Percentiles rank a stretch among this genome's conserved stretches.
phyloP scores from a whole-genome alignment of 441 rosid genomes.

The Pelargonium cotyledonis region DNA sequence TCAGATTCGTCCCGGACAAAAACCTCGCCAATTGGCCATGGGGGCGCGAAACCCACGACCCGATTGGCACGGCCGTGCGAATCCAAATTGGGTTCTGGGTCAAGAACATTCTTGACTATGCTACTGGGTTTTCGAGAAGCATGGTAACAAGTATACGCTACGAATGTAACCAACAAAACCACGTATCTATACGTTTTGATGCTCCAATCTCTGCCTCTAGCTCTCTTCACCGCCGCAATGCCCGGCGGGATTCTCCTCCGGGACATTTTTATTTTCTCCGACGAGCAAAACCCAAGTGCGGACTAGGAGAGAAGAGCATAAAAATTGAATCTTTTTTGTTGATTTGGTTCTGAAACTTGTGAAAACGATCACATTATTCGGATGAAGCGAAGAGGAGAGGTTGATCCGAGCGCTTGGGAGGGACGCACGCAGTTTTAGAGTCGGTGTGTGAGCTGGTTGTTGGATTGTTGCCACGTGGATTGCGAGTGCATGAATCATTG shows the following conservation, averaged over 20 bases:
- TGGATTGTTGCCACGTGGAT: neutral
- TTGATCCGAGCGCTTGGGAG: conserved; percentile 3
- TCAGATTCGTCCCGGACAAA: conserved; percentile 28
- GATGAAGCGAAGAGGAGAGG: no score
- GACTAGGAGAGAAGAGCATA: no score
- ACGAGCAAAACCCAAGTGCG: neutral
- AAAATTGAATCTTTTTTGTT: no score
- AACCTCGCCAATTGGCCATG: conserved; percentile 2
- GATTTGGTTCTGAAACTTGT: no score
- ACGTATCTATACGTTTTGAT: conserved; percentile 55
- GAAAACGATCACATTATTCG: no score
- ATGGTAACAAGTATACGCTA: conserved; percentile 30
- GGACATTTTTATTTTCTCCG: conserved; percentile 26
- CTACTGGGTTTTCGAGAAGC: conserved; percentile 89
- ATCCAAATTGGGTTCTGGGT: conserved; percentile 6
- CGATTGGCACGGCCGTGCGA: neutral
- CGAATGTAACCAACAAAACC: conserved; percentile 37
- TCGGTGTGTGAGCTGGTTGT: neutral
- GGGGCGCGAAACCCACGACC: neutral
- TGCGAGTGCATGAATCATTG: neutral
- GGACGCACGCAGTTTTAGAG: neutral
- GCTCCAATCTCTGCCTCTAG: conserved; percentile 57
- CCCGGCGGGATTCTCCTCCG: conserved; percentile 66
- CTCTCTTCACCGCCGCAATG: neutral
- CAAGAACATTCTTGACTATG: conserved; percentile 78